Evolutionary conservation across 164 flowering plant genomes (phyloP).

Genomic region (Magnolia kwangsiensis): DNA sequence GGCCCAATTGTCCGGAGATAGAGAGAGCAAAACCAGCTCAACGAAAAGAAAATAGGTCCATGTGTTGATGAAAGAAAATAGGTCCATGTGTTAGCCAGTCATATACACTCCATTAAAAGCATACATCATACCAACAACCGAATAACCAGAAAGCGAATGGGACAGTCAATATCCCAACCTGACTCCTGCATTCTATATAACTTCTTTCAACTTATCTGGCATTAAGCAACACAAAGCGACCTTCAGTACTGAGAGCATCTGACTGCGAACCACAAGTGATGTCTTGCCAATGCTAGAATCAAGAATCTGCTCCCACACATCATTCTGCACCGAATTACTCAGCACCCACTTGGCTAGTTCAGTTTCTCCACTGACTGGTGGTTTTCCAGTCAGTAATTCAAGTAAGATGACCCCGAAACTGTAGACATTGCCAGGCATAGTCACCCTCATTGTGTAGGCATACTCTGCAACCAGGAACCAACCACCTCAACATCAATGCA

Average conservation of each 20-base stretch:
- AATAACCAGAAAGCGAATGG: neutral
- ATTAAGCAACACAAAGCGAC: slow-evolving; percentile 65
- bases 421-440: slow-evolving; percentile 67
- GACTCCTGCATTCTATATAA: neutral
- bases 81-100: no score
- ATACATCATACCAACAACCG: neutral
- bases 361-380: slow-evolving; percentile 50
- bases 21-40: no score
- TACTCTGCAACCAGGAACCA: slow-evolving; percentile 45
- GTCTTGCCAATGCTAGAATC: slow-evolving; percentile 36
- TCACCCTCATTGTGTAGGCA: no score
- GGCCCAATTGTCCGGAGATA: no score
- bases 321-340: slow-evolving; percentile 33
- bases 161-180: slow-evolving; percentile 6
- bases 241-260: slow-evolving; percentile 65
- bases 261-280: slow-evolving; percentile 30
- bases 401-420: slow-evolving; percentile 73
- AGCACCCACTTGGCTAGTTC: slow-evolving; percentile 60
- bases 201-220: slow-evolving; percentile 31
- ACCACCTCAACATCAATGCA: neutral
- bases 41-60: no score
- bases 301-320: slow-evolving; percentile 46
- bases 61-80: no score
- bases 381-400: slow-evolving; percentile 61
- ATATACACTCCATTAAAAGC: neutral